Base-by-base conservation (phyloP, 208 protist genomes). In the Leishmania guyanensis region DNA sequence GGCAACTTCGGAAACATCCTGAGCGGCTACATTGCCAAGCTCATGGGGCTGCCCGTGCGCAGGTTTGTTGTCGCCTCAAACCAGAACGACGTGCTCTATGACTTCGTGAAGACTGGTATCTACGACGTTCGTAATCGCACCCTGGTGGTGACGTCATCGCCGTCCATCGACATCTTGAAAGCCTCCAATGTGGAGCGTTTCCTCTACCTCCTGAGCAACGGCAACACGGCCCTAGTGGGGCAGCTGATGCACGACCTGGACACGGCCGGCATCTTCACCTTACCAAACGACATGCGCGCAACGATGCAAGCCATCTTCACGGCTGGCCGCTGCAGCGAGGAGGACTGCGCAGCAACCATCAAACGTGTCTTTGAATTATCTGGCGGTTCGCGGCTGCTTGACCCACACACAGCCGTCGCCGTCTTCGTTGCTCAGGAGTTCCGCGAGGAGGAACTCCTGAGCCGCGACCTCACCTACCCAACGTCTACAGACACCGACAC, bases 1-100 rank as follows among this genome's bases (percentile, higher is more conserved):
- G 98, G 98, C 54, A 99, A 99, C 88, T 99, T 99, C 87, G 98
- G 98, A 29, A 98, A 99, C 89, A 96, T 99, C 75, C 89, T 99
- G 12, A 93, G 96, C 17, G 98, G 94, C 54, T 99, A 96, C 86
- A 92, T 98, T 39, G 98, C 98, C 43, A 97, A 96, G 80, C 84
- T 88, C 69, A 96, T 98, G 90, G 94, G 97, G 20, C 85, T 99
- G 46, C 96, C 97, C 17, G 81, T 99, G 50, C 81, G 91, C 22
- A 88, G 86, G 68, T 88, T 99, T n/a, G 89, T 99, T 50, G 93
- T 98, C 12, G 97, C 98, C 16, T 98, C 98, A 16, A 99, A 99
- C 89, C 68, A 85, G 53, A 99, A 99, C 86, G 96, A 99, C 81
- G 98, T 99, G 77, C 90, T 99, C 3, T 89, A 95, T 82, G 89